These are phyloP conservation scores for Nemania sp. DNA, from an alignment of 2,329 filamentous ascomycete genomes.

Conservation along the genomic window DNA sequence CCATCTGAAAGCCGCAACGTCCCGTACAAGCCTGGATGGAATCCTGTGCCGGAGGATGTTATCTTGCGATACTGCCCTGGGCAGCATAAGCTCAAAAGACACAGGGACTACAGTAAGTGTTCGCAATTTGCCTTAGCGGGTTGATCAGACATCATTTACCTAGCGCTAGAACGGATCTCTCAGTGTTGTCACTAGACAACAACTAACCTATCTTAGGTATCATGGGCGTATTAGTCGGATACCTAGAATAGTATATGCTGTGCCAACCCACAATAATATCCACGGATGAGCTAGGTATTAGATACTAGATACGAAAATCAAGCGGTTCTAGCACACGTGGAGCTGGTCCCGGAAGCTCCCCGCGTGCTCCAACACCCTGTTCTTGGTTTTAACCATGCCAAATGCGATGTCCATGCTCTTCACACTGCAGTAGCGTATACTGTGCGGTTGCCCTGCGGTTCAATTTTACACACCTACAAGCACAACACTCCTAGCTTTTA, in stretches of 20 bases:
- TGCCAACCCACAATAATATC: background rate
- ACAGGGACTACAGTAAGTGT: background rate
- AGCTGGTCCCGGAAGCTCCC: constrained; percentile 27
- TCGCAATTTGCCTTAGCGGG: constrained; percentile 26
- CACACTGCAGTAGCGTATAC: constrained; percentile 2
- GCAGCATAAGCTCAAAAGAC: background rate
- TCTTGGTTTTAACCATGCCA: constrained; percentile 24
- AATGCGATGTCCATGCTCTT: constrained; percentile 14
- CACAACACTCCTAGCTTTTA: constrained; percentile 1
- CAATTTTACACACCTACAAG: constrained; percentile 16
- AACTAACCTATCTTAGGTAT: too few species aligned
- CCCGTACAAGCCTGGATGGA: constrained; percentile 9
- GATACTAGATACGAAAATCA: constrained; percentile 15
- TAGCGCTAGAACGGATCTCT: background rate
- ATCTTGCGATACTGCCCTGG: constrained; percentile 2
- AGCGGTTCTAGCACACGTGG: constrained; percentile 29
- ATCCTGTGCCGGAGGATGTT: background rate
- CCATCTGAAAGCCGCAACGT: constrained; percentile 13
- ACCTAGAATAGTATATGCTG: background rate
- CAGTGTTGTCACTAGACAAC: too few species aligned
- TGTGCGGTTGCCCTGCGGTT: constrained; percentile 9
- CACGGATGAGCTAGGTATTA: background rate
- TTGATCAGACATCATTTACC: constrained; percentile 13
- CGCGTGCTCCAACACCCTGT: constrained; percentile 27
- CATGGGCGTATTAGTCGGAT: too few species aligned